phyloP scores from a whole-genome alignment of 2,329 filamentous ascomycete genomes.

The Beauveria bassiana region DNA sequence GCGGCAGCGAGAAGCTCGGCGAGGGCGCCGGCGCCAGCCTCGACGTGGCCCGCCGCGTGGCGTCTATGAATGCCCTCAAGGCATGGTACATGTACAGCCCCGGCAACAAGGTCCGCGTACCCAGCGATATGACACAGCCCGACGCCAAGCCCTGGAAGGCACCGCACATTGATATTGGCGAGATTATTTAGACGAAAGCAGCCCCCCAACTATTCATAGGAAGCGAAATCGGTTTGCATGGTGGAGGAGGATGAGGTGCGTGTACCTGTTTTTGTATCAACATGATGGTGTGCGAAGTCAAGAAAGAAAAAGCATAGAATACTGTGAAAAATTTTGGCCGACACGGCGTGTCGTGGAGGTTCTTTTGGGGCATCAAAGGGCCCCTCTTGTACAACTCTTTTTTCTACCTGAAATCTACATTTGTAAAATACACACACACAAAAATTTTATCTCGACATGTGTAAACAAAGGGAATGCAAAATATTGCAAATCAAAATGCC shows the following conservation, averaged over 20 bases:
- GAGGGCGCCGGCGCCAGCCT: slow-evolving; percentile 79
- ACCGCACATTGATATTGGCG: slow-evolving; percentile 61
- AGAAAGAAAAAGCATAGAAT: not conserved
- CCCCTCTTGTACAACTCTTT: slow-evolving; percentile 15
- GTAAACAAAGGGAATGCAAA: slow-evolving; percentile 25
- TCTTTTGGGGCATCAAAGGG: not conserved
- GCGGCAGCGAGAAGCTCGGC: slow-evolving; percentile 81
- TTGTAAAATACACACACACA: slow-evolving; percentile 26
- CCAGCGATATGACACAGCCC: slow-evolving; percentile 60
- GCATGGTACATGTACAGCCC: slow-evolving; percentile 96
- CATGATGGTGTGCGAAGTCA: slow-evolving; percentile 9
- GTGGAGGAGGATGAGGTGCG: not conserved
- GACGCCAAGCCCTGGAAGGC: slow-evolving; percentile 58
- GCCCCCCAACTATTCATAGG: not conserved
- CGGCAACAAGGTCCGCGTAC: slow-evolving; percentile 52
- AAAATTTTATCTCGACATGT: slow-evolving; percentile 14
- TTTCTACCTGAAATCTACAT: slow-evolving; percentile 21
- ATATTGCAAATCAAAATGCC: not conserved
- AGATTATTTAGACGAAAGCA: slow-evolving; percentile 46
- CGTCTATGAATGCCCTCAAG: slow-evolving; percentile 80
- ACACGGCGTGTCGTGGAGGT: not conserved
- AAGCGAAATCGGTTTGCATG: slow-evolving; percentile 1
- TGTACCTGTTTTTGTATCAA: slow-evolving; percentile 11
- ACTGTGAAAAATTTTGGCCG: not conserved
- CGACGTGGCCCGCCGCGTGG: slow-evolving; percentile 67